Percentiles rank a stretch among this genome's conserved stretches.
These are phyloP conservation scores for Ilex aquifolium DNA, from an alignment of 257 asterid species.

Conservation along the genomic window DNA sequence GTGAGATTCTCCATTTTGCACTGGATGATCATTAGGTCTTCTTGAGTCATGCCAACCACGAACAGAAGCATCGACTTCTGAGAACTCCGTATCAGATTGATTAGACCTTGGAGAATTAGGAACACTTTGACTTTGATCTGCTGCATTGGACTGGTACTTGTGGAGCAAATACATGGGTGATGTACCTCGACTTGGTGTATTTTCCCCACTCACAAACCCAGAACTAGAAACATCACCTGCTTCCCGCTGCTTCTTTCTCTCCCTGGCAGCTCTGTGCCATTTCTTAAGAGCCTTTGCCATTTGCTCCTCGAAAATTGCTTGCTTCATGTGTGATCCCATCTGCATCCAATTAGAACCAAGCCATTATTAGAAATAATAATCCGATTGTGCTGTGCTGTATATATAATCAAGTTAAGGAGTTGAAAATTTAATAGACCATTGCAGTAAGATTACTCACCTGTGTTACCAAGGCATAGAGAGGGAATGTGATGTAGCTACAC, in stretches of 20 bases:
- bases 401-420: too few species aligned
- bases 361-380: too few species aligned
- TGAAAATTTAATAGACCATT: too few species aligned
- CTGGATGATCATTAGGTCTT: neutral
- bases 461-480: constrained; percentile 58
- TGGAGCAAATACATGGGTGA: constrained; percentile 36
- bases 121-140: constrained; percentile 19
- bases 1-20: constrained; percentile 17
- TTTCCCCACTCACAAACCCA: constrained; percentile 22
- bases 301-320: constrained; percentile 61
- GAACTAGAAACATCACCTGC: constrained; percentile 10
- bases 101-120: constrained; percentile 28
- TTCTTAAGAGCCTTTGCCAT: constrained; percentile 54
- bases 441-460: constrained; percentile 28
- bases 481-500: constrained; percentile 67
- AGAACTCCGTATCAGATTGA: constrained; percentile 37
- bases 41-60: constrained; percentile 2
- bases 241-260: constrained; percentile 30
- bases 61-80: constrained; percentile 27
- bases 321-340: constrained; percentile 73
- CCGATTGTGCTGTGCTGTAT: too few species aligned
- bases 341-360: neutral
- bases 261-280: constrained; percentile 54
- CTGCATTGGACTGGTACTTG: constrained; percentile 24
- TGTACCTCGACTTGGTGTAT: constrained; percentile 27